A percentile compares a stretch with the other conserved stretches of the same genome.
Evolutionary conservation across 257 asterid species (phyloP).

Genomic region (Plantago ovata): DNA sequence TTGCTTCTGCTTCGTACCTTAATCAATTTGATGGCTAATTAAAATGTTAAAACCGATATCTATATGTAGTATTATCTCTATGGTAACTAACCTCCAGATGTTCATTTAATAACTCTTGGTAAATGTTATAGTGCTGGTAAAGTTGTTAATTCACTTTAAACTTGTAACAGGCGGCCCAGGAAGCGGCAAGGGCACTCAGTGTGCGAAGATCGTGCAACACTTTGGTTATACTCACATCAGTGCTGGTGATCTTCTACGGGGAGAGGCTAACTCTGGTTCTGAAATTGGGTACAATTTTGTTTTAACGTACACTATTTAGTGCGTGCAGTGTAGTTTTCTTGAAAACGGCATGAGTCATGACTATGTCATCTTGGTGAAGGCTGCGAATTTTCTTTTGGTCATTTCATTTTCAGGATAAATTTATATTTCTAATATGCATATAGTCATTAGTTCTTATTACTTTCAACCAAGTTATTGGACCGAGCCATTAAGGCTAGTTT

Average conservation of each 20-base stretch:
- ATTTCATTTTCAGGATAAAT: no score
- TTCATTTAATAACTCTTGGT: background rate
- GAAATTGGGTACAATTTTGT: conserved; percentile 40
- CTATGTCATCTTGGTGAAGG: background rate
- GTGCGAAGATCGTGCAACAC: conserved; percentile 74
- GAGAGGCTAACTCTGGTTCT: conserved; percentile 72
- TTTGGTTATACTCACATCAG: conserved; percentile 91
- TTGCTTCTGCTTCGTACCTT: background rate
- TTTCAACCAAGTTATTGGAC: no score
- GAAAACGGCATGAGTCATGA: background rate
- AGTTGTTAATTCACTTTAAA: conserved; percentile 16
- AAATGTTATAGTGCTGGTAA: conserved; percentile 9
- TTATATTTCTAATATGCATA: no score
- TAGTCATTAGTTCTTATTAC: no score
- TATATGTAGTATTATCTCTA: conserved; percentile 16
- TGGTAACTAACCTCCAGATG: conserved; percentile 17
- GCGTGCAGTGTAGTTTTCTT: background rate
- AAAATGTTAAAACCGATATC: no score
- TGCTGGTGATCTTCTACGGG: conserved; percentile 98
- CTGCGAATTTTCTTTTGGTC: no score
- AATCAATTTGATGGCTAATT: conserved; percentile 7
- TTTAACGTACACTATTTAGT: background rate
- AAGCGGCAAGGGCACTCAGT: conserved; percentile 98
- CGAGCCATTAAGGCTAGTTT: no score
- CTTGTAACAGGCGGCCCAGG: conserved; percentile 87